Conservation (phyloP, 257 asterid species). For the Plantago elongata region DNA sequence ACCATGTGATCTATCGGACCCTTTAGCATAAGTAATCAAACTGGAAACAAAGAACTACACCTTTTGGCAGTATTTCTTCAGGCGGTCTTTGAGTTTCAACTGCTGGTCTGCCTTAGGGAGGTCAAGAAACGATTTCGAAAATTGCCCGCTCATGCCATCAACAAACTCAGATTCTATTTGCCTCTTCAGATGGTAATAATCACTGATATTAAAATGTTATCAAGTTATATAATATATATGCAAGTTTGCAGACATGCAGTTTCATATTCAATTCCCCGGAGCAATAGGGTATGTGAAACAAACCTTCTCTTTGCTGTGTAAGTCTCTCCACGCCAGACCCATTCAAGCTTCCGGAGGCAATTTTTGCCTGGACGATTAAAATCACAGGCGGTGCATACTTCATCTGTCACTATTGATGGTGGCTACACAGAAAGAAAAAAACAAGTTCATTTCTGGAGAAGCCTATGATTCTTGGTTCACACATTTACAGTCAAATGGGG, state of each 20-base stretch:
- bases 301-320: constrained; percentile 97
- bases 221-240: constrained; percentile 18
- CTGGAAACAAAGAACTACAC: constrained; percentile 31
- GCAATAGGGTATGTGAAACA: constrained; percentile 19
- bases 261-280: constrained; percentile 16
- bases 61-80: constrained; percentile 97
- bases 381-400: constrained; percentile 97
- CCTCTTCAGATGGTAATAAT: constrained; percentile 87
- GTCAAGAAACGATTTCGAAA: constrained; percentile 69
- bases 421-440: constrained; percentile 57
- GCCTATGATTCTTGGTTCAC: constrained; percentile 19
- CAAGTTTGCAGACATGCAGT: neutral
- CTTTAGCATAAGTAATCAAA: constrained; percentile 17
- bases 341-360: constrained; percentile 95
- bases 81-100: constrained; percentile 80
- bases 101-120: constrained; percentile 94
- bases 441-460: constrained; percentile 23
- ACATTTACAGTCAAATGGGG: constrained; percentile 13
- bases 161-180: constrained; percentile 93
- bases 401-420: constrained; percentile 92
- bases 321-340: constrained; percentile 99
- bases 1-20: constrained; percentile 16
- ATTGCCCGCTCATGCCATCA: constrained; percentile 52
- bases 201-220: constrained; percentile 45
- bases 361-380: constrained; percentile 97